Conservation (phyloP, 345 rosid genomes). For the Rhodamnia argentea region DNA sequence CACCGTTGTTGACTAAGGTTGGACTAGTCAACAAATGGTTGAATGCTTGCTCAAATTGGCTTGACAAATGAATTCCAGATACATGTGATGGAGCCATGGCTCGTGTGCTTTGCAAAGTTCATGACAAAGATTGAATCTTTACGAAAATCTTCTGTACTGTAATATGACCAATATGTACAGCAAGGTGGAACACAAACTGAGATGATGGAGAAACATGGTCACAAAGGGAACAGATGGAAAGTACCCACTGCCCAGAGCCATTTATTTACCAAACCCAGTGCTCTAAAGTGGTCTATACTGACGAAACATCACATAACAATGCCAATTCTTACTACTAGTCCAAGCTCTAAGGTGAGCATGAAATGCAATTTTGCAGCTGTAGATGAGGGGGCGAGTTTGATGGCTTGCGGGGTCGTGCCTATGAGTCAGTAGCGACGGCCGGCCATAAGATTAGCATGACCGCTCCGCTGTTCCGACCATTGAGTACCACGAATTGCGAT, state of each 20-base stretch:
- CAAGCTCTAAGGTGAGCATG: not conserved
- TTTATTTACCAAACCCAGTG: not conserved
- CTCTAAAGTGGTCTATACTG: not conserved
- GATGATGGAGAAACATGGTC: not conserved
- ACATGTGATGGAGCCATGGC: not conserved
- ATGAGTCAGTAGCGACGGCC: not conserved
- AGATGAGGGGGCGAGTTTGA: not conserved
- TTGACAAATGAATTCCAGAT: not conserved
- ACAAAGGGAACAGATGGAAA: not conserved
- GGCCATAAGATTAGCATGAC: not conserved
- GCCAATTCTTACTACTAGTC: not conserved
- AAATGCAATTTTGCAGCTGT: not conserved
- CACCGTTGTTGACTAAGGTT: not conserved
- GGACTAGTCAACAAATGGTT: not conserved
- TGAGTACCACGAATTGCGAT: not conserved
- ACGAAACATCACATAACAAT: not conserved
- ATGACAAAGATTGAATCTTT: not conserved
- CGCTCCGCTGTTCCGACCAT: not conserved
- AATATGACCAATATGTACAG: not conserved
- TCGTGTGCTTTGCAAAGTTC: not conserved
- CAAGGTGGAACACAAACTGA: not conserved
- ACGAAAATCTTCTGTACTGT: not conserved
- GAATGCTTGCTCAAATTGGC: not conserved
- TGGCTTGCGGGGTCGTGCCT: not conserved
- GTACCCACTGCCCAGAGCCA: not conserved